These are phyloP conservation scores for Metschnikowia koreensis DNA, from an alignment of 805 yeast species.

Conservation along the genomic window DNA sequence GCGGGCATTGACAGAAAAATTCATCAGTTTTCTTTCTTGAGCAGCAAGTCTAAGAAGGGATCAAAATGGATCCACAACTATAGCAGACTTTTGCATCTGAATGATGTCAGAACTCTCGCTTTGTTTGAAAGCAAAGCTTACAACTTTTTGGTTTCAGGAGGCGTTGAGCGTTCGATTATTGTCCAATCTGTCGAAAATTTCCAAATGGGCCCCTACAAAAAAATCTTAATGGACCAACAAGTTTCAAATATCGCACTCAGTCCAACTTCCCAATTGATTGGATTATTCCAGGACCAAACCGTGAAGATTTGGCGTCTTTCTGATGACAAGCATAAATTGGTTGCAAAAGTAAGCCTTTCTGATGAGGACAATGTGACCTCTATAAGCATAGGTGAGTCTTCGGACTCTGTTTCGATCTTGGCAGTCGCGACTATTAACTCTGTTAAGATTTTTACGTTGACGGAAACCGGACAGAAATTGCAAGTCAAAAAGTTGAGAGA, in stretches of 20 bases:
- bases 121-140: constrained; percentile 66
- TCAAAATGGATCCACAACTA: constrained; percentile 73
- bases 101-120: constrained; percentile 78
- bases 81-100: constrained; percentile 78
- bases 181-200: constrained; percentile 67
- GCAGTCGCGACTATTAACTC: constrained; percentile 70
- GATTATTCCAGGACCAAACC: constrained; percentile 79
- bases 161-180: constrained; percentile 71
- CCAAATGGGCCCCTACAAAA: constrained; percentile 66
- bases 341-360: constrained; percentile 60
- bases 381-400: constrained; percentile 55
- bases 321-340: constrained; percentile 50
- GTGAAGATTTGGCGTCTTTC: constrained; percentile 76
- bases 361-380: constrained; percentile 80
- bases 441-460: constrained; percentile 65
- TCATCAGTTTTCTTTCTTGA: constrained; percentile 59
- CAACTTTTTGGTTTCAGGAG: constrained; percentile 75
- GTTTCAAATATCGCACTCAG: constrained; percentile 51
- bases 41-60: constrained; percentile 22
- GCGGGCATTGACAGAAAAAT: constrained; percentile 95
- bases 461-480: constrained; percentile 39
- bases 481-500: constrained; percentile 55
- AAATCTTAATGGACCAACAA: constrained; percentile 63
- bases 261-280: constrained; percentile 49
- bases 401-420: constrained; percentile 54